These are phyloP conservation scores for Fusarium pseudonygamai DNA, from an alignment of 2,329 filamentous ascomycete species.

Conservation along the genomic window DNA sequence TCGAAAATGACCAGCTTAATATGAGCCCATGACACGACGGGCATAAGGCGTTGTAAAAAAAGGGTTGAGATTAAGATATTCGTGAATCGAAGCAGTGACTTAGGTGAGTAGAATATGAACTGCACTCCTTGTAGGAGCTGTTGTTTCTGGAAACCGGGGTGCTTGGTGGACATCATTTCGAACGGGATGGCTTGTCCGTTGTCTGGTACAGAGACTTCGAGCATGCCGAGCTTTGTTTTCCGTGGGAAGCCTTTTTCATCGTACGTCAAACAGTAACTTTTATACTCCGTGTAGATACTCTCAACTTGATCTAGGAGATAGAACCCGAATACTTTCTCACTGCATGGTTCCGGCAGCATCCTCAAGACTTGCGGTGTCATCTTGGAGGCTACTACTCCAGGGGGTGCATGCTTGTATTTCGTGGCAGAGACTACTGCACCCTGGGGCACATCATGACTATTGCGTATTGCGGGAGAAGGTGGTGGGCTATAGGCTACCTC, in stretches of 20 bases:
- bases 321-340: neutral
- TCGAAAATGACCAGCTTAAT: neutral
- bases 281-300: neutral
- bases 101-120: neutral
- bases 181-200: neutral
- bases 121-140: neutral
- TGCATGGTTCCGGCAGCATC: neutral
- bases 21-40: neutral
- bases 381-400: neutral
- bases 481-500: neutral
- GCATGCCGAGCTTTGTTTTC: neutral
- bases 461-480: neutral
- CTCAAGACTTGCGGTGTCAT: neutral
- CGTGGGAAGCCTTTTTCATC: rapidly evolving
- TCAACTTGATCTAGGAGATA: neutral
- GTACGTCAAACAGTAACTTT: neutral
- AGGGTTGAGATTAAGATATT: neutral
- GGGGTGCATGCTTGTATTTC: neutral
- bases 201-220: neutral
- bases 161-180: neutral
- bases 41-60: neutral
- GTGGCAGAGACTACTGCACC: neutral
- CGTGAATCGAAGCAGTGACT: neutral
- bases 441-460: neutral
- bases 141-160: neutral